Base-by-base conservation (phyloP, 225 moss, liverwort and hornwort species). In the Physcomitrellopsis africana region DNA sequence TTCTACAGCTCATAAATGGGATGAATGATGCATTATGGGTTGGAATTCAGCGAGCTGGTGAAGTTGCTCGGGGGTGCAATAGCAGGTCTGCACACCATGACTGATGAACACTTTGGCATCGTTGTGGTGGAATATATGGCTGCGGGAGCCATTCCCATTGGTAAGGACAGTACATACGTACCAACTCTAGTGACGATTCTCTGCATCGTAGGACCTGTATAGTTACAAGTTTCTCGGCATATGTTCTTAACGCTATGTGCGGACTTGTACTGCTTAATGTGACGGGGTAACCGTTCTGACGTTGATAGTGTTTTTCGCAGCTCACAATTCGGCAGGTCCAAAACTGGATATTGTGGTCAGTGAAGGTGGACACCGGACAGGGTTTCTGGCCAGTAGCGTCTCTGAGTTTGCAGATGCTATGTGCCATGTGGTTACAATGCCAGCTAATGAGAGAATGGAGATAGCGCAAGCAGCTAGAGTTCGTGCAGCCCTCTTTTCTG, bases 81-180 rank as follows among this genome's bases (percentile, higher is more conserved):
- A n/a, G 90, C 91, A 52, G 97, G 97, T 42, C 82, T 94, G 68
- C 97, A 97, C 79, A 89, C 93, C 54, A 97, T 97, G 97, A 87
- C 87, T 41, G 97, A 97, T 66, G 97, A 97, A 78, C 97, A 97
- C 76, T 97, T 94, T 48, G 97, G 97, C 75, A 97, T 97, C 41
- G 87, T 94, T 82, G 92, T 94, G 41, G 94, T 97, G 70, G 97
- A 97, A 81, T 97, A 97, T 60, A 94, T 94, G 97, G 97, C 97
- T 51, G 81, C 97, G 24, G 94, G 94, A 80, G 94, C 92, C 57
- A 76, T 97, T 83, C 94, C 94, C 13, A 94, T 97, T 11, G 94
- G 93, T 93, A 76, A 80, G 79, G 29, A 59, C 14, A 49, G 10
- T 65, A 60, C 11, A 55, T 3, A 24, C 17, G 5, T 17, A 78